These are phyloP conservation scores for Tripterygium wilfordii DNA, from an alignment of 177 flowering plant species.

Conservation along the genomic window DNA sequence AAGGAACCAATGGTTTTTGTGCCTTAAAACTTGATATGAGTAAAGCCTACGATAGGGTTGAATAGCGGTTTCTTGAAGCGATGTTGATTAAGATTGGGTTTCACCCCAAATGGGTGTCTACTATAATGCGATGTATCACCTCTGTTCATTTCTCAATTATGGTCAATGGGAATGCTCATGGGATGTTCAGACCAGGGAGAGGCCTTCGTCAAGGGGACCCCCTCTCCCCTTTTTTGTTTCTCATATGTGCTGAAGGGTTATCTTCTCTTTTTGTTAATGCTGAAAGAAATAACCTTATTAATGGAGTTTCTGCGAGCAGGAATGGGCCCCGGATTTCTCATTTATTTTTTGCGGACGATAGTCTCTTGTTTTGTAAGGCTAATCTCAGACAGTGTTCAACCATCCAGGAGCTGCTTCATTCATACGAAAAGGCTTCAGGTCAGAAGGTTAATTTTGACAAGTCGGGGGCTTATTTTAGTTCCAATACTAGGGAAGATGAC, in stretches of 20 bases:
- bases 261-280: not conserved
- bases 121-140: not conserved
- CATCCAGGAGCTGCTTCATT: not conserved
- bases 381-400: not conserved
- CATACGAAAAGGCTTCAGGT: not conserved
- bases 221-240: not conserved
- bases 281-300: not conserved
- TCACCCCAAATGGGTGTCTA: not conserved
- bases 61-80: not conserved
- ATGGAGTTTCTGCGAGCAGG: not conserved
- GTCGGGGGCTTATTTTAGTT: not conserved
- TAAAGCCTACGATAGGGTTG: not conserved
- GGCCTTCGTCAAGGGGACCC: not conserved
- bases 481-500: not conserved
- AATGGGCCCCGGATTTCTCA: not conserved
- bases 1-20: no score
- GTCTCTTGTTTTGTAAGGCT: not conserved
- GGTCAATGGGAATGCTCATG: not conserved
- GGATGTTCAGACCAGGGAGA: not conserved
- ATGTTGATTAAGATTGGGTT: not conserved
- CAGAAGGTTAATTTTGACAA: not conserved
- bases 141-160: not conserved
- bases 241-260: not conserved
- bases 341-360: not conserved
- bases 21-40: not conserved